Base-by-base conservation (phyloP, 192 early-diverging fungal species). In the Backusella circina region DNA sequence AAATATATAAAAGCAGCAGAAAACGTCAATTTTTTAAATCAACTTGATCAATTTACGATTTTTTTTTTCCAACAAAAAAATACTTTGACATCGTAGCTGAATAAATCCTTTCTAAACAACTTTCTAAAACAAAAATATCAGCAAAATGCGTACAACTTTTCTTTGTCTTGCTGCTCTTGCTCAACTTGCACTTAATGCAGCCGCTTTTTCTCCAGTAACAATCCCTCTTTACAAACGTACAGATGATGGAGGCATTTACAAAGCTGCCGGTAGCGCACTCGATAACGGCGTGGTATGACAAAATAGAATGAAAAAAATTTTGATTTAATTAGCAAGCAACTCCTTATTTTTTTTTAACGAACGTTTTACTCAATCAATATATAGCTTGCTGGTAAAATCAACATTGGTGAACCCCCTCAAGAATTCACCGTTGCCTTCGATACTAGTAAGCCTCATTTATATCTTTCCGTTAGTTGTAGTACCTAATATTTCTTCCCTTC, bases 371-470 rank as follows among this genome's bases (percentile, higher is more conserved):
- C 16, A 23, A n/a, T 67, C 33, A n/a, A 21, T 41, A 31, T 23
- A 23, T 70, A 70, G 89, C 97, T 97, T 88, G 97, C 90, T 79
- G 97, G 96, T 23, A 92, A 95, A 65, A 90, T 98, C 80, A 83
- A 84, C 26, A 69, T 97, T 65, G 96, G 94, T 31, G 94, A 91
- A 31, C 97, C 97, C 50, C 88, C 92, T 32, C 96, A 99, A 85
- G 90, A 85, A 28, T 99, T 99, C 88, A 91, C 88, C 65, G 93
- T 97, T 44, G 91, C 96, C 67, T 96, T 96, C 67, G 97, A 99
- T 83, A 99, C 97, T 13, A 70, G 69, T 70, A 70, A 35, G 69
- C 16, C 12, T n/a, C 23, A 61, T 61, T 61, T 61, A 26, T 28
- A 61, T 28, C 23, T 68, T 28, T 21, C n/a, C 35, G 12, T 68